These are phyloP conservation scores for Nicotiana undulata DNA, from an alignment of 257 asterid species.

Conservation along the genomic window DNA sequence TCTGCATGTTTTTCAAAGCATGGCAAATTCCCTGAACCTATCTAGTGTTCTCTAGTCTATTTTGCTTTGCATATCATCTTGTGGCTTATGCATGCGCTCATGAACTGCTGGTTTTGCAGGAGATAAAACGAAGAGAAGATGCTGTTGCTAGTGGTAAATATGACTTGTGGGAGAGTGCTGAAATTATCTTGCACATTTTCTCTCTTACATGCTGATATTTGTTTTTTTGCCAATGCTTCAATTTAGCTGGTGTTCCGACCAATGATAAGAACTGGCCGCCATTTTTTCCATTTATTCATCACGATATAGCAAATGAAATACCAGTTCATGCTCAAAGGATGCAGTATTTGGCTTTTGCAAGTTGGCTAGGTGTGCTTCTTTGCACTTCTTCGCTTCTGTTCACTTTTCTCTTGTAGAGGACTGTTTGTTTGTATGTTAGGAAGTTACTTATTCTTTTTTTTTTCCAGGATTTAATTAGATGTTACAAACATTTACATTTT, in stretches of 20 bases:
- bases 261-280: constrained; percentile 64
- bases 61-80: background rate
- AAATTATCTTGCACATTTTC: background rate
- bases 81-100: constrained; percentile 9
- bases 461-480: too few species aligned
- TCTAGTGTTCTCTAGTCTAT: background rate
- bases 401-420: background rate
- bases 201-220: background rate
- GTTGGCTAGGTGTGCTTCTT: constrained; percentile 49
- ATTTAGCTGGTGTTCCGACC: constrained; percentile 42
- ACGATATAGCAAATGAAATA: constrained; percentile 61
- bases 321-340: constrained; percentile 58
- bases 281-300: constrained; percentile 53
- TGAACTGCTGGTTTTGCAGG: constrained; percentile 29
- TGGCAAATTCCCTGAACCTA: background rate
- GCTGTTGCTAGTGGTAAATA: constrained; percentile 51
- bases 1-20: too few species aligned
- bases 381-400: background rate
- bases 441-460: background rate
- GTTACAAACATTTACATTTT: too few species aligned
- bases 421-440: background rate
- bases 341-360: constrained; percentile 69
- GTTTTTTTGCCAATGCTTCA: background rate
- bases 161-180: background rate
- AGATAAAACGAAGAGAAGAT: constrained; percentile 58